phyloP scores from a whole-genome alignment of 2,329 filamentous ascomycete genomes.

The Huntiella omanensis region DNA sequence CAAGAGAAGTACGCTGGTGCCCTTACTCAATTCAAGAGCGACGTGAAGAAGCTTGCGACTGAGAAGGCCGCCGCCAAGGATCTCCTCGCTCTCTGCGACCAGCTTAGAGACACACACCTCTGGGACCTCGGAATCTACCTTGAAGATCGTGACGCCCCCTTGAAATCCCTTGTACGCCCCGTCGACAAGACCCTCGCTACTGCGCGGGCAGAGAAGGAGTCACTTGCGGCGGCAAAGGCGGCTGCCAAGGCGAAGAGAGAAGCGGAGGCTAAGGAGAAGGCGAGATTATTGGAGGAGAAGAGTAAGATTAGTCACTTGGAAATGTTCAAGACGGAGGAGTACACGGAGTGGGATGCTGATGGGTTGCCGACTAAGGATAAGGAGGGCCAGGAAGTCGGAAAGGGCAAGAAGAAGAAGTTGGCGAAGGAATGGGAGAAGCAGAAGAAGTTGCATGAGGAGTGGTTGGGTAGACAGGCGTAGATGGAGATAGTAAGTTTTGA shows the following conservation, averaged over 20 bases:
- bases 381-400: constrained; percentile 62
- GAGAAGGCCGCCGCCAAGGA: constrained; percentile 36
- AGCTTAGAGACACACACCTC: constrained; percentile 61
- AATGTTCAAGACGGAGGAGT: constrained; percentile 41
- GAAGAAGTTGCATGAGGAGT: constrained; percentile 65
- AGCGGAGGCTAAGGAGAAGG: constrained; percentile 32
- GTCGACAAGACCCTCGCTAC: constrained; percentile 37
- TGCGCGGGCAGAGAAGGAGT: constrained; percentile 38
- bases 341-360: constrained; percentile 63
- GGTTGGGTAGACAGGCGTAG: constrained; percentile 9
- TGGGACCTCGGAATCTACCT: constrained; percentile 74
- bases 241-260: constrained; percentile 32
- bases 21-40: constrained; percentile 34
- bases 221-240: constrained; percentile 35
- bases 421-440: constrained; percentile 81
- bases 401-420: constrained; percentile 63
- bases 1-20: constrained; percentile 17
- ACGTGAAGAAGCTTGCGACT: constrained; percentile 32
- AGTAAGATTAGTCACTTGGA: constrained; percentile 35
- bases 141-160: constrained; percentile 53
- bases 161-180: constrained; percentile 55
- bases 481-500: background rate
- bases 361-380: constrained; percentile 62
- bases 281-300: constrained; percentile 24
- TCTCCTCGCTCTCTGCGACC: constrained; percentile 59